phyloP scores from a whole-genome alignment of 2,329 filamentous ascomycete species.

The Pseudonectria buxi region DNA sequence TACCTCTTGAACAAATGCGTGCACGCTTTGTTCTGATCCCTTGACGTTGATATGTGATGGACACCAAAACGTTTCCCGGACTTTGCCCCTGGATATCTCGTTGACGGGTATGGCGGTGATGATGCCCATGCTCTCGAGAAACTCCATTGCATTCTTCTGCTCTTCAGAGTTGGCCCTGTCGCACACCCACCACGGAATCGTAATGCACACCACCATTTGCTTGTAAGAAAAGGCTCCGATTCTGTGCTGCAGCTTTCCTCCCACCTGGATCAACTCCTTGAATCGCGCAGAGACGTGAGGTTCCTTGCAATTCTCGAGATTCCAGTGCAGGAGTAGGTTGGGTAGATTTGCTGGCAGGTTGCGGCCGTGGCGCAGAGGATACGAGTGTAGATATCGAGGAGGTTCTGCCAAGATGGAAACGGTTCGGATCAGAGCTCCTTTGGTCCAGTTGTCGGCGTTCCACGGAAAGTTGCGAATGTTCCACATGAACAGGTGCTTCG shows the following conservation, averaged over 20 bases:
- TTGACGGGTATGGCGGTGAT: slow-evolving; percentile 3
- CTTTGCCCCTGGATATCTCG: background rate
- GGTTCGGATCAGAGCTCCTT: slow-evolving; percentile 4
- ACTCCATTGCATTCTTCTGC: slow-evolving; percentile 3
- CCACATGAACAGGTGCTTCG: slow-evolving; percentile 5
- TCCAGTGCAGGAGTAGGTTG: slow-evolving; percentile 5
- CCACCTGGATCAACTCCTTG: slow-evolving; percentile 5
- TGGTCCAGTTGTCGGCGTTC: slow-evolving; percentile 5
- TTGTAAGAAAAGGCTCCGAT: slow-evolving; percentile 7
- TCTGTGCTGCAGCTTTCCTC: slow-evolving; percentile 2
- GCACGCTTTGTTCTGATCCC: slow-evolving; percentile 4
- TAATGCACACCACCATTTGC: slow-evolving; percentile 8
- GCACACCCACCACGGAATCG: slow-evolving; percentile 4
- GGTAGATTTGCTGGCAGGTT: background rate
- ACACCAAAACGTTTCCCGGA: slow-evolving; percentile 5
- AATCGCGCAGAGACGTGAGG: slow-evolving; percentile 4
- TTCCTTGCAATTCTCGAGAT: slow-evolving; percentile 1
- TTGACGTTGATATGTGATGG: slow-evolving; percentile 3
- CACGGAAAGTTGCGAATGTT: slow-evolving; percentile 4
- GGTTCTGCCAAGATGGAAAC: slow-evolving; percentile 7
- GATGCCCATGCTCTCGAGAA: slow-evolving; percentile 6
- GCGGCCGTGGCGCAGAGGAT: slow-evolving; percentile 5
- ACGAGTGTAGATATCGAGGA: slow-evolving; percentile 6
- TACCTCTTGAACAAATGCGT: slow-evolving; percentile 8
- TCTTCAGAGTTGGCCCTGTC: slow-evolving; percentile 1